Conservation (phyloP, 2,329 filamentous ascomycete genomes). For the Botryotinia calthae region DNA sequence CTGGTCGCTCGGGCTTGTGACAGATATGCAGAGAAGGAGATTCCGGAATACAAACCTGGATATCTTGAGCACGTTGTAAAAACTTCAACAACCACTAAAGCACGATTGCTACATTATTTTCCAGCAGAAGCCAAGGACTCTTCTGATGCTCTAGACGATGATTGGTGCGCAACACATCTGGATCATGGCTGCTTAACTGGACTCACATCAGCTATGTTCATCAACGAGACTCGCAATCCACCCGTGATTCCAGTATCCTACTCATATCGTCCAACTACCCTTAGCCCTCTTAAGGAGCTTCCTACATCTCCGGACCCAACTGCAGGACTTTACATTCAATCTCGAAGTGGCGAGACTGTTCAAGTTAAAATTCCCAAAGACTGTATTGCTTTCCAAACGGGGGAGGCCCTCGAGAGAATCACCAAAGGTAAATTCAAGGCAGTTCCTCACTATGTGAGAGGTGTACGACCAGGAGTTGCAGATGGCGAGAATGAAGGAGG, state of each 20-base stretch:
- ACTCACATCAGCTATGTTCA: slow-evolving; percentile 92
- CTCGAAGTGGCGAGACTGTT: slow-evolving; percentile 75
- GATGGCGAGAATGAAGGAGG: slow-evolving; percentile 43
- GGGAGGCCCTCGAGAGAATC: slow-evolving; percentile 86
- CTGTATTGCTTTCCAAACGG: slow-evolving; percentile 94
- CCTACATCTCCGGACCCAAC: slow-evolving; percentile 73
- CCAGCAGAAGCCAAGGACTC: slow-evolving; percentile 51
- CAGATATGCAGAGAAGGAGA: slow-evolving; percentile 74
- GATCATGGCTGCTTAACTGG: slow-evolving; percentile 95
- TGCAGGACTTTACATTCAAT: slow-evolving; percentile 91
- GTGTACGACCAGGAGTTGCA: slow-evolving; percentile 56
- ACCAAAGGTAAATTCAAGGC: slow-evolving; percentile 89
- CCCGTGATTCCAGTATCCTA: slow-evolving; percentile 38
- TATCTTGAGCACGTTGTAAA: slow-evolving; percentile 87
- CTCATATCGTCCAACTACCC: slow-evolving; percentile 36
- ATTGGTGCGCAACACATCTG: slow-evolving; percentile 90
- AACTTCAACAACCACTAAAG: slow-evolving; percentile 85
- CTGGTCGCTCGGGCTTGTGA: slow-evolving; percentile 91
- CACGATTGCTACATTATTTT: slow-evolving; percentile 89
- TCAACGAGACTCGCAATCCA: slow-evolving; percentile 65
- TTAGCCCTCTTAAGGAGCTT: slow-evolving; percentile 65
- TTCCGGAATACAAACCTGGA: slow-evolving; percentile 69
- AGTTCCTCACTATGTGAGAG: slow-evolving; percentile 92
- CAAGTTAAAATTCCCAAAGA: slow-evolving; percentile 90
- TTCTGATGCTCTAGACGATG: slow-evolving; percentile 60